Percentiles rank a stretch among this genome's conserved stretches.
Evolutionary conservation across 441 rosid species (phyloP).

Genomic region (Caryocar brasiliense): DNA sequence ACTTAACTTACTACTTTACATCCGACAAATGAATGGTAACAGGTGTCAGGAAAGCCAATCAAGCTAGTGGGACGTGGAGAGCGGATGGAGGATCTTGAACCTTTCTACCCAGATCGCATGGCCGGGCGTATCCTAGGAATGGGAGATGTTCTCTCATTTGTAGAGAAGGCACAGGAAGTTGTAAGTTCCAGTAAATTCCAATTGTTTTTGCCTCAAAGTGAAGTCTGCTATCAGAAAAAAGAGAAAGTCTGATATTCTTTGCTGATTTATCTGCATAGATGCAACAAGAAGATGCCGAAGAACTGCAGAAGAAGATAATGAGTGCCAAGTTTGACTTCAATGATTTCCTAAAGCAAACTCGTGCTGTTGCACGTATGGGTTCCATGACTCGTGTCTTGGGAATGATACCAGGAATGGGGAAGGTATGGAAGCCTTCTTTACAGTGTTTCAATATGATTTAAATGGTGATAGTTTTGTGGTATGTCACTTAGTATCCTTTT

Average conservation of each 20-base stretch:
- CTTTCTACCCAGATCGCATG: conserved; percentile 95
- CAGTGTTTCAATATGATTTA: neutral
- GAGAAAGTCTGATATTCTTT: conserved; percentile 2
- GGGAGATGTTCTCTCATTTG: conserved; percentile 97
- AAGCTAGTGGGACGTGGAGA: conserved; percentile 98
- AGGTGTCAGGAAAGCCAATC: conserved; percentile 96
- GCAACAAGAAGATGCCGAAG: conserved; percentile 97
- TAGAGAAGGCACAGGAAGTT: conserved; percentile 95
- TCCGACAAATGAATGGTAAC: conserved; percentile 11
- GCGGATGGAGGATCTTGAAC: conserved; percentile 95
- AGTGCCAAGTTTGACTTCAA: conserved; percentile 94
- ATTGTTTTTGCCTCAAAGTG: conserved; percentile 1
- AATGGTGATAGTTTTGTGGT: too few relatives aligned
- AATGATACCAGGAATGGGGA: conserved; percentile 97
- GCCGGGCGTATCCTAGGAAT: conserved; percentile 95
- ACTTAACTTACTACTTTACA: neutral
- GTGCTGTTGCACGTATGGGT: conserved; percentile 95
- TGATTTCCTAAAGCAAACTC: conserved; percentile 92
- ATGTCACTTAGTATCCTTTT: too few relatives aligned
- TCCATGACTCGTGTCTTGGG: conserved; percentile 88
- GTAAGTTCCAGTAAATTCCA: conserved; percentile 37
- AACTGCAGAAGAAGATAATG: conserved; percentile 95
- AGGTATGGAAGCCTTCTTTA: conserved; percentile 36
- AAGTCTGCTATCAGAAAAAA: too few relatives aligned
- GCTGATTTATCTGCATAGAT: conserved; percentile 37